Percentiles rank a stretch among this genome's conserved stretches.
Conservation (phyloP, 129 eudicot genomes). For the Rutidosis leptorrhynchoides region DNA sequence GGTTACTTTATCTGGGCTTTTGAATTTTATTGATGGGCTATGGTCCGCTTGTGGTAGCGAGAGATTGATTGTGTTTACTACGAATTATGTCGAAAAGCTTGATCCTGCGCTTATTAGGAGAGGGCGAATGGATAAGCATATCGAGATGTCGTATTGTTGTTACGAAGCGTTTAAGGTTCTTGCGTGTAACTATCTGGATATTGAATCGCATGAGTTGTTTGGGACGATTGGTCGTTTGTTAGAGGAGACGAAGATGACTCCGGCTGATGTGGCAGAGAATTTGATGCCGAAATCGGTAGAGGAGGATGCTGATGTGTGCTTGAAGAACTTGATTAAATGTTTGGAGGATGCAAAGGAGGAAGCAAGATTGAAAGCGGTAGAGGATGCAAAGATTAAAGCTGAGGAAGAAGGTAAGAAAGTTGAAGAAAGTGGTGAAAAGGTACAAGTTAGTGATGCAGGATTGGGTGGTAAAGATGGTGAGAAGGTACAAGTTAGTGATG, state of each 20-base stretch:
- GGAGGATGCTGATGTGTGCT: conserved; percentile 42
- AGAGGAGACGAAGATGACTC: conserved; percentile 41
- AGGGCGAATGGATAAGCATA: conserved; percentile 45
- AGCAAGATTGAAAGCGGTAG: conserved; percentile 37
- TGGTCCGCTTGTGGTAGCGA: conserved; percentile 71
- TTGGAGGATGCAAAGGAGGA: conserved; percentile 47
- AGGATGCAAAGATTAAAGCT: conserved; percentile 38
- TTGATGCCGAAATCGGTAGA: conserved; percentile 53
- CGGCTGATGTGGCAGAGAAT: conserved; percentile 64
- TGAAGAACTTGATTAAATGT: conserved; percentile 42
- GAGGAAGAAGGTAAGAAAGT: conserved; percentile 11
- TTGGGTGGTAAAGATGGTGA: neutral
- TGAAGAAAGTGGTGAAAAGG: conserved; percentile 14
- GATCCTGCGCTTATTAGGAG: conserved; percentile 38
- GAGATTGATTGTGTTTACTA: conserved; percentile 55
- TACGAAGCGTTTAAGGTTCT: conserved; percentile 37
- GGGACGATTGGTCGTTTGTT: conserved; percentile 18
- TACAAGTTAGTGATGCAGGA: conserved; percentile 9
- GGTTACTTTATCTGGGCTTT: conserved; percentile 48
- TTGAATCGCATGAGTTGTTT: conserved; percentile 34
- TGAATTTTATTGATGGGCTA: conserved; percentile 58
- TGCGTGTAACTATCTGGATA: conserved; percentile 34
- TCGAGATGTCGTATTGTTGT: conserved; percentile 36
- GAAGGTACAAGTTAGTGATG: conserved; percentile 1
- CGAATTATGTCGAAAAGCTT: conserved; percentile 46